Evolutionary conservation across 257 asterid species (phyloP).

Genomic region (Rauvolfia tetraphylla): DNA sequence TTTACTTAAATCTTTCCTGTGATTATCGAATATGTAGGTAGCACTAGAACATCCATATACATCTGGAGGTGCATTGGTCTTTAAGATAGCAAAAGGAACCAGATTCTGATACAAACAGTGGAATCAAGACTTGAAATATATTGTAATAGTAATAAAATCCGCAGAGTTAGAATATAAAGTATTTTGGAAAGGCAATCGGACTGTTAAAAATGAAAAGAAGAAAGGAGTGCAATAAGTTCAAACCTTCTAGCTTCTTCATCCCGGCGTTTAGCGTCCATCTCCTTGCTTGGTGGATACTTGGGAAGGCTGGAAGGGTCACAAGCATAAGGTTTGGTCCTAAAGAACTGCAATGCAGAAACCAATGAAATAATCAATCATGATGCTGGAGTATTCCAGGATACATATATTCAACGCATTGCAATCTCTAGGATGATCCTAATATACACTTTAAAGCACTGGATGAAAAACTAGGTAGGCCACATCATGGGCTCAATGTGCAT

Average conservation of each 20-base stretch:
- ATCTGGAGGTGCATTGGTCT: not conserved
- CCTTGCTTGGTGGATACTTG: constrained; percentile 89
- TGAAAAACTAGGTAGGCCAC: too few relatives aligned
- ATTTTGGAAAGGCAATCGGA: not conserved
- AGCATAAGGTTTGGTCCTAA: constrained; percentile 65
- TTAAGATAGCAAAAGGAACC: not conserved
- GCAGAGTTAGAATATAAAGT: not conserved
- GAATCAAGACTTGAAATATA: not conserved
- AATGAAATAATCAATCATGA: constrained; percentile 3
- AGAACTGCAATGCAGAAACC: constrained; percentile 52
- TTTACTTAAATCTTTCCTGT: not conserved
- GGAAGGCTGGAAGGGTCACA: constrained; percentile 91
- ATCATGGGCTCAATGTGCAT: not conserved
- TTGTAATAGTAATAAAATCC: not conserved
- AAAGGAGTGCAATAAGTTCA: constrained; percentile 9
- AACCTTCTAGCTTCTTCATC: constrained; percentile 93
- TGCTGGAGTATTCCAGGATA: not conserved
- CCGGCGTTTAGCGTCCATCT: constrained; percentile 88
- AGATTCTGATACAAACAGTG: not conserved
- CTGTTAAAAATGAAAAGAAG: not conserved
- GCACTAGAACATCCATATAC: not conserved
- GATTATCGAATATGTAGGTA: not conserved
- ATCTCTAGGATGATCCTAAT: not conserved
- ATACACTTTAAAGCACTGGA: not conserved
- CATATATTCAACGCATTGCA: not conserved